A percentile compares a stretch with the other conserved stretches of the same genome.
Evolutionary conservation across 192 early-diverging fungal genomes (phyloP).

Genomic region (Backusella australiensis): DNA sequence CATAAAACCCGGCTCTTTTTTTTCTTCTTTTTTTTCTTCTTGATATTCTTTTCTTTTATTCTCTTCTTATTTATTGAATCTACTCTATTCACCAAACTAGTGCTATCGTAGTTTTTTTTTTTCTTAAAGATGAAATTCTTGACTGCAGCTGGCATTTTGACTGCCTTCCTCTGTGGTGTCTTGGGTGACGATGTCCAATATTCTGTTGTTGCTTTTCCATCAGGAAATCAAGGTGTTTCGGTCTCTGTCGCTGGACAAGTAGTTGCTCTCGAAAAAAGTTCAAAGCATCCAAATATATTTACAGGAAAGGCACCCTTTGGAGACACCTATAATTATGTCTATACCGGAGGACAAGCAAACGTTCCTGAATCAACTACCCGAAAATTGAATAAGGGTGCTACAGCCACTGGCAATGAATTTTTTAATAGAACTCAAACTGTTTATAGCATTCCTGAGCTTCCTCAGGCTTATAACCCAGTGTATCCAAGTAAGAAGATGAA

Average conservation of each 20-base stretch:
- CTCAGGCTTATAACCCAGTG: conserved; percentile 44
- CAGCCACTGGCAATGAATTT: conserved; percentile 45
- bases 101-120: neutral
- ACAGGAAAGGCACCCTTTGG: conserved; percentile 27
- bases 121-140: conserved; percentile 19
- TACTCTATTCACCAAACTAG: neutral
- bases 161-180: conserved; percentile 6
- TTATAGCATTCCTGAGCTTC: conserved; percentile 31
- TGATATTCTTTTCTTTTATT: neutral
- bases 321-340: conserved; percentile 28
- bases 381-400: conserved; percentile 21
- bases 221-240: conserved; percentile 17
- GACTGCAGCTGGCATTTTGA: conserved; percentile 8
- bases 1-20: neutral
- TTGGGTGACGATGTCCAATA: conserved; percentile 31
- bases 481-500: conserved; percentile 37
- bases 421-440: conserved; percentile 45
- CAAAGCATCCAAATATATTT: conserved; percentile 23
- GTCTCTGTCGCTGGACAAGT: conserved; percentile 33
- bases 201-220: conserved; percentile 35
- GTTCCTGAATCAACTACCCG: conserved; percentile 23
- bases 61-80: neutral
- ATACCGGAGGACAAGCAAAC: conserved; percentile 13
- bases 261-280: conserved; percentile 5
- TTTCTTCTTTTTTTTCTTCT: neutral